Percentiles rank a stretch among this genome's conserved stretches.
These are phyloP conservation scores for Aspergillus pseudonomiae DNA, from an alignment of 2,329 filamentous ascomycete genomes.

Conservation along the genomic window DNA sequence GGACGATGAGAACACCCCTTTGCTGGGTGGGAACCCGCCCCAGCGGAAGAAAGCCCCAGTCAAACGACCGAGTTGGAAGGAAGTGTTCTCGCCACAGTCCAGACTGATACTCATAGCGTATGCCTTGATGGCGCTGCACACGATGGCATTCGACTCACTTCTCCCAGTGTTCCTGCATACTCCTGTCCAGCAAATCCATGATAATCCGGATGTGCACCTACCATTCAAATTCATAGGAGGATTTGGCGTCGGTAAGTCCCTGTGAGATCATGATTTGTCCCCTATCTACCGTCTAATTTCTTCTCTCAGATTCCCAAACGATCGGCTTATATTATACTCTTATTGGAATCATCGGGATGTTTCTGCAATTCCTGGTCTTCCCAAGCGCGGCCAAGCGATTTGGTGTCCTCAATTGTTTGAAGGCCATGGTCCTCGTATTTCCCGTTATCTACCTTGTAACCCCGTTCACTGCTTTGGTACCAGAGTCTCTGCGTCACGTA, in stretches of 20 bases:
- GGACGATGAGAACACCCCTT: constrained; percentile 34
- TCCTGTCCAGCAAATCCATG: constrained; percentile 57
- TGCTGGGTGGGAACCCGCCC: constrained; percentile 31
- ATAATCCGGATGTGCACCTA: constrained; percentile 61
- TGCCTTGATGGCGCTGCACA: constrained; percentile 78
- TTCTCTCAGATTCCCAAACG: constrained; percentile 61
- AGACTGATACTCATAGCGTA: constrained; percentile 76
- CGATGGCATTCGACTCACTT: constrained; percentile 82
- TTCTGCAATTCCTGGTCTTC: constrained; percentile 86
- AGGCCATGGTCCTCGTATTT: constrained; percentile 66
- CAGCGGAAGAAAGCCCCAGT: constrained; percentile 19
- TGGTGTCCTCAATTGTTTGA: constrained; percentile 75
- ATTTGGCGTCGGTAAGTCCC: constrained; percentile 63
- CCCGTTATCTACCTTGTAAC: constrained; percentile 79
- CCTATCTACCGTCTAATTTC: not conserved
- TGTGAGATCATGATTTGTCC: not conserved
- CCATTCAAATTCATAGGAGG: constrained; percentile 84
- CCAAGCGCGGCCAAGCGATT: constrained; percentile 72
- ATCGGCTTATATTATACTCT: constrained; percentile 86
- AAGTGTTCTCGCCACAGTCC: constrained; percentile 76
- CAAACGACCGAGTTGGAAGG: constrained; percentile 51
- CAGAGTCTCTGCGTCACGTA: constrained; percentile 56
- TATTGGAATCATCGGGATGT: constrained; percentile 76
- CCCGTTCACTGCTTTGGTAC: constrained; percentile 74
- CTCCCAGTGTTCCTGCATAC: constrained; percentile 88